Base-by-base conservation (phyloP, 192 early-diverging fungal species). In the Endogone sp. region DNA sequence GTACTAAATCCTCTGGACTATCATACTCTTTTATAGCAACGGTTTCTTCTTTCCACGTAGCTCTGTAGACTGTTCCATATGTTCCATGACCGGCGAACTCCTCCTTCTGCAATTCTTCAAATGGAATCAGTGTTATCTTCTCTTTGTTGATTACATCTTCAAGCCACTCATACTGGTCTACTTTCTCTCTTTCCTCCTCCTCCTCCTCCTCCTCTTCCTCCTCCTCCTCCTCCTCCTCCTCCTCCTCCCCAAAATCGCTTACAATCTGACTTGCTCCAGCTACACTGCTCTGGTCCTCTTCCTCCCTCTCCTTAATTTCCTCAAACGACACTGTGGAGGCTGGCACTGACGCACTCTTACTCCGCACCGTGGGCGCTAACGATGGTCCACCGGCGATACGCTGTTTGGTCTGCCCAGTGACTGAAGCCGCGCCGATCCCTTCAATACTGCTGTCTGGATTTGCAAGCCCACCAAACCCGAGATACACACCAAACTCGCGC, bases 401-500 rank as follows among this genome's bases (percentile, higher is more conserved):
- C 16, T 6, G 37, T 49, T 49, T 49, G 9, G 37, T 49, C 37
- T 6, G 37, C 16, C 37, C 37, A 6, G 9, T 6, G 9, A 16
- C 37, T 6, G 37, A 6, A 1, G 9, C 16, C 37, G 37, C 37
- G 37, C 37, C 37, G 37, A 49, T 49, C 37, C 37, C 37, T 6
- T 6, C 37, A 49, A 49, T 49, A 16, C 37, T 49, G 37, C 37
- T 49, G 16, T 49, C 37, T 69, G 68, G 68, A 21, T 60, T 63
- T 44, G 71, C 59, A 25, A 75, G 37, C 4, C 83, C 81, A 23
- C 84, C 77, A 73, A 87, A 85, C 10, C 85, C 84, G 69, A 87
- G 73, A 66, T 84, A 77, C 24, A 74, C 67, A 3, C 80, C 84
- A 76, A 84, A 76, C 64, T 86, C 86, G 10, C 72, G 49, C 58